Evolutionary conservation across 2,329 filamentous ascomycete genomes (phyloP).

Genomic region (Pyrenophora tritici-repentis): DNA sequence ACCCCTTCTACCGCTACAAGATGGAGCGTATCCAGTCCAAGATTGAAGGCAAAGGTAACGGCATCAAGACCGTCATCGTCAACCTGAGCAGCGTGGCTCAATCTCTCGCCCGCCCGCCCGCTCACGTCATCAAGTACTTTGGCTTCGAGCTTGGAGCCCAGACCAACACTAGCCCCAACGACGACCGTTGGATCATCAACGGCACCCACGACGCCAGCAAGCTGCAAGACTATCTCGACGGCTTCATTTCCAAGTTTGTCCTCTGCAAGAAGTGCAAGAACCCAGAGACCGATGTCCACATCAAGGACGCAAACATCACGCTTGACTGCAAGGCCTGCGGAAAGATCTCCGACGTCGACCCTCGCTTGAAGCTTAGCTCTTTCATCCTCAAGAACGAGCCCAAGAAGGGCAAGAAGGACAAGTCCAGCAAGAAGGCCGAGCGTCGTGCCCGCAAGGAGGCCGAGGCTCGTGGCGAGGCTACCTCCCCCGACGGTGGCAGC

Average conservation of each 20-base stretch:
- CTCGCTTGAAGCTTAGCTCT: constrained; percentile 91
- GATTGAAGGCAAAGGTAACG: constrained; percentile 99
- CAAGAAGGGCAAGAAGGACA: constrained; percentile 95
- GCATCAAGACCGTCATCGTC: constrained; percentile 98
- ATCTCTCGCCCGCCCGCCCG: constrained; percentile 87
- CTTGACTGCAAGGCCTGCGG: constrained; percentile 99
- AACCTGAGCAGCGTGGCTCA: constrained; percentile 93
- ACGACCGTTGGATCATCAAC: constrained; percentile 99
- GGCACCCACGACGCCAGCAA: constrained; percentile 93
- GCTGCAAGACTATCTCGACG: constrained; percentile 96
- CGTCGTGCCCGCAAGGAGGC: constrained; percentile 84
- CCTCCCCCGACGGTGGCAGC: constrained; percentile 60
- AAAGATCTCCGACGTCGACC: constrained; percentile 87
- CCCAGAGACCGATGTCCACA: constrained; percentile 92
- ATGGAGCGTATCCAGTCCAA: constrained; percentile 99
- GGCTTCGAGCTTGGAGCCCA: constrained; percentile 98
- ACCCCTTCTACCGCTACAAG: constrained; percentile 99
- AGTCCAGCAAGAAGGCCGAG: constrained; percentile 85
- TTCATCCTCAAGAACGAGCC: constrained; percentile 97
- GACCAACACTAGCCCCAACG: constrained; percentile 95
- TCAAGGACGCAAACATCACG: constrained; percentile 90
- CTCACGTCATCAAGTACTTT: constrained; percentile 99
- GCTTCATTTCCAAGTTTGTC: constrained; percentile 98
- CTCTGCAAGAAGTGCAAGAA: constrained; percentile 99
- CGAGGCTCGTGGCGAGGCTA: constrained; percentile 60